Conservation (phyloP, 305 asterid species). For the Fraxinus latifolia region DNA sequence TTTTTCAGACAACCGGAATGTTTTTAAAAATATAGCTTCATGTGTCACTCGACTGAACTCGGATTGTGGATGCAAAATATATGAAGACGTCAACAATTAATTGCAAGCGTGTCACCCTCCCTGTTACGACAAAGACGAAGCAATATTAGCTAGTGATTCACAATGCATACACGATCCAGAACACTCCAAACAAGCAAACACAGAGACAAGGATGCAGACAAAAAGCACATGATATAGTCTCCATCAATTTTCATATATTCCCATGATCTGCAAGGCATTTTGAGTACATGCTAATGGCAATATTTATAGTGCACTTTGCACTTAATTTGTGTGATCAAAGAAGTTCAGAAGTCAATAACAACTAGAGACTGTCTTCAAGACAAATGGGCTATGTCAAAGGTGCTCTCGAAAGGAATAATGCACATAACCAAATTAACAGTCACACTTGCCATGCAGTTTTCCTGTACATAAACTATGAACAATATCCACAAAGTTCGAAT, state of each 20-base stretch:
- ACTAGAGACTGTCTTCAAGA: not conserved
- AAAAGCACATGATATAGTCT: not conserved
- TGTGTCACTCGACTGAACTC: constrained; percentile 12
- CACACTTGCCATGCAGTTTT: not conserved
- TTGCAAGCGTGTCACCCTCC: not conserved
- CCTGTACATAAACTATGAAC: not conserved
- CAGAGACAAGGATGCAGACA: not conserved
- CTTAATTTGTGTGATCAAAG: not conserved
- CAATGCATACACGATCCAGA: not conserved
- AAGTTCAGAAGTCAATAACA: constrained; percentile 8
- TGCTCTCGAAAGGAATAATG: not conserved
- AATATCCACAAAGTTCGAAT: not conserved
- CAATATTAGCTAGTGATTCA: constrained; percentile 8
- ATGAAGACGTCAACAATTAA: not conserved
- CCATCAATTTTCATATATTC: not conserved
- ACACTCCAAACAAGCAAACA: constrained; percentile 9
- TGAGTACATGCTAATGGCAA: not conserved
- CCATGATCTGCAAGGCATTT: not conserved
- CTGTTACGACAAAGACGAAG: constrained; percentile 17
- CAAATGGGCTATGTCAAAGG: not conserved
- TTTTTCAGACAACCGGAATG: not conserved
- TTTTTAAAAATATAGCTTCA: constrained; percentile 6
- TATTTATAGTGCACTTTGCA: not conserved
- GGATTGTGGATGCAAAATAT: constrained; percentile 14
- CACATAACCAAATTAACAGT: not conserved